A percentile compares a stretch with the other conserved stretches of the same genome.
Conservation (phyloP, 2,329 filamentous ascomycete genomes). For the Aspergillus tamarii region DNA sequence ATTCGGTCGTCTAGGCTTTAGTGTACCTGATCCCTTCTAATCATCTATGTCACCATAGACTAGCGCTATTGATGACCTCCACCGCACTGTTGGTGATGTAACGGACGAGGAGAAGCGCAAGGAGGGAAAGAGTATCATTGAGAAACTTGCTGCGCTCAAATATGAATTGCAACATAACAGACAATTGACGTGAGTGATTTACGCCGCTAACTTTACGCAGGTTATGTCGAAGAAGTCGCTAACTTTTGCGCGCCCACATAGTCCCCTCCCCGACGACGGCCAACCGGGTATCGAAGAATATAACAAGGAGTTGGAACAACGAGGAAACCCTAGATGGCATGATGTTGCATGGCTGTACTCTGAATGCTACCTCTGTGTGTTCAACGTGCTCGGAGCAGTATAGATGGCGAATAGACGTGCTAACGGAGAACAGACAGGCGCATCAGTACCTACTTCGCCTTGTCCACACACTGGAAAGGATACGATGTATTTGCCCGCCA, state of each 20-base stretch:
- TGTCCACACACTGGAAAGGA: constrained; percentile 79
- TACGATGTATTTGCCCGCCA: constrained; percentile 91
- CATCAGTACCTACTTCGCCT: constrained; percentile 75
- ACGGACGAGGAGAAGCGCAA: constrained; percentile 64
- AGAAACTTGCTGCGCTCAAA: constrained; percentile 79
- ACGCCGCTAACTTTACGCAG: background rate
- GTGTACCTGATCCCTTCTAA: background rate
- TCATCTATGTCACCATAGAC: constrained; percentile 60
- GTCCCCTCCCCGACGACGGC: constrained; percentile 76
- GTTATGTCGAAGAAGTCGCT: constrained; percentile 7
- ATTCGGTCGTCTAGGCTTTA: background rate
- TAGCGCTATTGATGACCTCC: constrained; percentile 90
- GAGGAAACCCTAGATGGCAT: constrained; percentile 79
- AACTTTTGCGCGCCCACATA: constrained; percentile 36
- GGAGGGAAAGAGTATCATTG: constrained; percentile 86
- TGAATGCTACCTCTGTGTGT: constrained; percentile 83
- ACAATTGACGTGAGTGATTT: constrained; percentile 65
- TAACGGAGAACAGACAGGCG: constrained; percentile 60
- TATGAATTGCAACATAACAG: constrained; percentile 94
- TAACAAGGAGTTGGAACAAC: constrained; percentile 79
- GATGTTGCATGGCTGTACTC: constrained; percentile 84
- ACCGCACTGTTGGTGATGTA: constrained; percentile 58
- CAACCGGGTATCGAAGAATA: constrained; percentile 75
- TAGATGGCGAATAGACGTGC: constrained; percentile 6
- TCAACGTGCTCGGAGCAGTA: background rate